These are phyloP conservation scores for Rhizopogon sp. DNA, from an alignment of 768 basidiomycete species.

Conservation along the genomic window DNA sequence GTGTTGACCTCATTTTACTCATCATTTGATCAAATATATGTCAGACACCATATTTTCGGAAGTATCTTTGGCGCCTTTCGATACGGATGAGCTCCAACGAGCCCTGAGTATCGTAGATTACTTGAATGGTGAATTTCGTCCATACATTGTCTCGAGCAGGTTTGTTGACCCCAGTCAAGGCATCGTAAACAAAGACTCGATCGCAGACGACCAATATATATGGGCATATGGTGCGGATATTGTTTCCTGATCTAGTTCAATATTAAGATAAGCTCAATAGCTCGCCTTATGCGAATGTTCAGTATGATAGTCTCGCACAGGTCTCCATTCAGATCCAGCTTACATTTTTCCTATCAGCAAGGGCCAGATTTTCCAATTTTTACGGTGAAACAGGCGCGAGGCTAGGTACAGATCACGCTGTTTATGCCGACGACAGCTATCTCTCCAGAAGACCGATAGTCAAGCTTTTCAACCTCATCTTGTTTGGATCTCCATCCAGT, in stretches of 20 bases:
- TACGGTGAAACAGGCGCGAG: conserved; percentile 33
- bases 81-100: conserved; percentile 1
- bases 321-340: not conserved
- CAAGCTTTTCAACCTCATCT: conserved; percentile 13
- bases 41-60: not conserved
- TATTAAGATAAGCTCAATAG: not conserved
- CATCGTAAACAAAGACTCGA: not conserved
- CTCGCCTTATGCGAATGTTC: conserved; percentile 7
- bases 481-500: conserved; percentile 42
- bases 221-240: not conserved
- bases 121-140: not conserved
- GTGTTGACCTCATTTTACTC: not conserved
- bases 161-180: not conserved
- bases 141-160: not conserved
- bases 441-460: not conserved
- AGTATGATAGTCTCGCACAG: not conserved
- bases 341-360: conserved; percentile 6
- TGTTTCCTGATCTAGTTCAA: not conserved
- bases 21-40: not conserved
- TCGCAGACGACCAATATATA: not conserved
- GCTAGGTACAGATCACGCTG: conserved; percentile 22
- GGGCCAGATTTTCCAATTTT: conserved; percentile 29
- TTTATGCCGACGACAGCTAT: conserved; percentile 8
- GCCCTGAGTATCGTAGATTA: not conserved
- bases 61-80: conserved; percentile 4